Base-by-base conservation (phyloP, 1,139 yeast genomes). In the Candida glucosophila region DNA sequence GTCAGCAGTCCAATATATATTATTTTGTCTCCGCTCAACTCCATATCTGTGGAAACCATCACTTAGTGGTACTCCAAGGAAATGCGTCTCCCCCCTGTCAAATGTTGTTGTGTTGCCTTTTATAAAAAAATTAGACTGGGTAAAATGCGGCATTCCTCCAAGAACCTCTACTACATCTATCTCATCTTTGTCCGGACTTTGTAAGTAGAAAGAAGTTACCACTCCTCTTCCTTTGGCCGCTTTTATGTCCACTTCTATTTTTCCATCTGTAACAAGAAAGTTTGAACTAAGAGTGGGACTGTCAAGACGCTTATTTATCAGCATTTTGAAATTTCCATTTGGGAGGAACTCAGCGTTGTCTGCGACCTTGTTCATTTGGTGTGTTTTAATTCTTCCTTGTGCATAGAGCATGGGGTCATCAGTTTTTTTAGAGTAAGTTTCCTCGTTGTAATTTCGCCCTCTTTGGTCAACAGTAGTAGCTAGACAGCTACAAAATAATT, bases 211-310 rank as follows among this genome's bases (percentile, higher is more conserved):
- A 2, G 88, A 75, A 0, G 95, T 80, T 13, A 85, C 72, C 20
- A 85, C 66, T 33, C 95, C 95, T 22, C 52, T 52, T 14, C 95
- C 95, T 12, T 67, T 55, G 3, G 90, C 86, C 11, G 90, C 80
- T 46, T 77, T 69, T 33, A 81, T 48, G 2, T 62, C 65, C 6
- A 77, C 86, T 47, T 82, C 92, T 12, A 83, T 73, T 38, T 73
- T 73, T 28, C 95, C 95, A 52, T 77, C 85, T 88, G 85, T 80
- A 36, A 85, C 71, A 51, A 82, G 82, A 46, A 81, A 83, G 35
- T 77, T 69, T 8, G 93, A 81, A 38, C 66, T 66, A 29, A 85
- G 51, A 3, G 88, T 68, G 11, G 95, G 95, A 44, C 80, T 77
- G 43, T 82, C 90, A 29, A 64, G 76, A 37, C 77, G 59, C 40